Base-by-base conservation (phyloP, 768 basidiomycete genomes). In the Hortiboletus campestris region DNA sequence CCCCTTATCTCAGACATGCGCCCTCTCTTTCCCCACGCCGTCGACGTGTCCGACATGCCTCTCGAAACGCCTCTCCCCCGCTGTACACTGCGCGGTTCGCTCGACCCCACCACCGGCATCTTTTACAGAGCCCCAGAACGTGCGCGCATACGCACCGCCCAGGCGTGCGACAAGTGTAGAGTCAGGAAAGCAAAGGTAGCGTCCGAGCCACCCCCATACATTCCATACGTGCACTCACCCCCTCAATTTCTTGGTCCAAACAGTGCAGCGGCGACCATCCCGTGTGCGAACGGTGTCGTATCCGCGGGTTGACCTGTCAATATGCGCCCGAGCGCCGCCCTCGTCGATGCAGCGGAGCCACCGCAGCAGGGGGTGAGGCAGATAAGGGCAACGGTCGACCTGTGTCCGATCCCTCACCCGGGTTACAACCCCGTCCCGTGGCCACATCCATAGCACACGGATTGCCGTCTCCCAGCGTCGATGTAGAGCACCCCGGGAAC, bases 251-350 rank as follows among this genome's bases (percentile, higher is more conserved):
- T 4, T 25, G 25, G 32, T 19, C n/a, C 12, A 25, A 29, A 51
- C 66, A 89, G 85, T 90, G 88, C 68, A 84, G 81, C 58, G 87
- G 88, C 39, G 84, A 87, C 35, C 84, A 84, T 50, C 86, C 88
- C 0, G 68, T 80, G 0, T 91, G 88, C 67, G 78, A 83, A 60
- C 83, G 89, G 12, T 90, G 88, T 67, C 65, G 78, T 7, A 72
- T 69, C 4, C 76, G 85, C 6, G 82, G 85, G 0, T 72, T 89
- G 38, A 58, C 71, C 2, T 90, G 88, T 70, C 80, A 84, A 45
- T 90, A 91, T 63, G 81, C 84, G 0, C 78, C 83, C 46, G 86
- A 88, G 71, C 81, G 85, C 3, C 75, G 44, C 11, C 4, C 29
- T 9, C 44, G 39, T 38, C 49, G 35, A n/a, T 52, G 49, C 34